These are phyloP conservation scores for Cladosporium sp. DNA, from an alignment of 2,329 filamentous ascomycete genomes.

Conservation along the genomic window DNA sequence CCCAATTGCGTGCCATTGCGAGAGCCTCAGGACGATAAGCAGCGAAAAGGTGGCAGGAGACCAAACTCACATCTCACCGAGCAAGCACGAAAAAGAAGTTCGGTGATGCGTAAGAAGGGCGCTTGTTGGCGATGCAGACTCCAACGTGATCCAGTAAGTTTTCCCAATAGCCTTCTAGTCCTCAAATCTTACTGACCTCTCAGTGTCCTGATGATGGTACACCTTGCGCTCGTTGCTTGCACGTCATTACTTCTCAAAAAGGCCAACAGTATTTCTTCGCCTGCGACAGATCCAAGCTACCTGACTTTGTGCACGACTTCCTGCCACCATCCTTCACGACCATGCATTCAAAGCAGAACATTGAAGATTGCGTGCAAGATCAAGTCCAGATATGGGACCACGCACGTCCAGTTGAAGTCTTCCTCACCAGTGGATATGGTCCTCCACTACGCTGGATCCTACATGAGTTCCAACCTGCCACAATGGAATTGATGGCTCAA, in stretches of 20 bases:
- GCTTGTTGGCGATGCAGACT: constrained; percentile 45
- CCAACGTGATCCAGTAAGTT: constrained; percentile 40
- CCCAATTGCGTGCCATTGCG: not conserved
- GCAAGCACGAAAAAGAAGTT: constrained; percentile 31
- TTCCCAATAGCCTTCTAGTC: constrained; percentile 32
- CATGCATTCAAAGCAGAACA: constrained; percentile 39
- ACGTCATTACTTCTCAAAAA: constrained; percentile 30
- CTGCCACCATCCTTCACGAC: constrained; percentile 36
- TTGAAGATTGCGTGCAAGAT: constrained; percentile 35
- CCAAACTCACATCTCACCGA: constrained; percentile 2
- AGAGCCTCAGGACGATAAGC: not conserved
- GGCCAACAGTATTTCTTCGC: constrained; percentile 35
- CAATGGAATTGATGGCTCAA: constrained; percentile 34
- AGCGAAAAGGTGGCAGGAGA: constrained; percentile 2
- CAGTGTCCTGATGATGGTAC: constrained; percentile 23
- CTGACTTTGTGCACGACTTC: constrained; percentile 39
- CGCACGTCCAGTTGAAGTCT: constrained; percentile 35
- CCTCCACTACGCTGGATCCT: constrained; percentile 40
- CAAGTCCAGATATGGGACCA: constrained; percentile 31
- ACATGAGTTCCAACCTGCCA: constrained; percentile 41
- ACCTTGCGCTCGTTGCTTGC: constrained; percentile 25
- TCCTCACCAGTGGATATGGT: constrained; percentile 38
- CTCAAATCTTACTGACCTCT: constrained; percentile 28
- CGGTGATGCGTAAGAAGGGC: constrained; percentile 40
- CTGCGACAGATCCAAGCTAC: constrained; percentile 42